These are phyloP conservation scores for Vicia villosa DNA, from an alignment of 306 rosid species.

Conservation along the genomic window DNA sequence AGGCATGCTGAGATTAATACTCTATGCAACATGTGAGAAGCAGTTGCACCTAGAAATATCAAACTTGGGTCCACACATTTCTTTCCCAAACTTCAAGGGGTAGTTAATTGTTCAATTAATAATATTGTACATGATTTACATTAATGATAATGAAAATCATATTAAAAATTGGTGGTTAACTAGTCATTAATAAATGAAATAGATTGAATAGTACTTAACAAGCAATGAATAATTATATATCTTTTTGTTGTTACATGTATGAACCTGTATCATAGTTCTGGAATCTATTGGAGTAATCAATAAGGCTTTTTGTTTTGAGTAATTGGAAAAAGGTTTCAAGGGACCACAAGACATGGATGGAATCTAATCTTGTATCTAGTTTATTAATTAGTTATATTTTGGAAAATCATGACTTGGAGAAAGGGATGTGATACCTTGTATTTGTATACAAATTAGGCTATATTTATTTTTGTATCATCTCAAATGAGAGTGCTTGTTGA, in stretches of 20 bases:
- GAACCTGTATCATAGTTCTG: slow-evolving; percentile 28
- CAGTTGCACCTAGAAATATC: slow-evolving; percentile 36
- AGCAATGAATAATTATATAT: slow-evolving; percentile 17
- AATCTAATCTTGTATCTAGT: slow-evolving; percentile 33
- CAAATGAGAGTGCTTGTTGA: neutral
- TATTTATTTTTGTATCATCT: slow-evolving; percentile 6
- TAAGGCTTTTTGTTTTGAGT: slow-evolving; percentile 40
- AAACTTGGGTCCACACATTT: slow-evolving; percentile 40
- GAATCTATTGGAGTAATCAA: slow-evolving; percentile 39
- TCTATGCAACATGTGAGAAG: slow-evolving; percentile 38
- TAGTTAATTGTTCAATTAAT: slow-evolving; percentile 35
- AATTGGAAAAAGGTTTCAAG: slow-evolving; percentile 17
- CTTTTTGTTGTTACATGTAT: slow-evolving; percentile 39
- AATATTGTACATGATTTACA: slow-evolving; percentile 18
- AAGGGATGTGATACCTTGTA: slow-evolving; percentile 30
- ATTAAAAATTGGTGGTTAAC: slow-evolving; percentile 19
- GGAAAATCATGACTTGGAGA: slow-evolving; percentile 18
- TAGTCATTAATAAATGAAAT: slow-evolving; percentile 16
- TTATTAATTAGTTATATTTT: slow-evolving; percentile 12
- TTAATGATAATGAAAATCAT: slow-evolving; percentile 3
- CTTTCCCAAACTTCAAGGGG: slow-evolving; percentile 30
- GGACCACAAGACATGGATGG: slow-evolving; percentile 35
- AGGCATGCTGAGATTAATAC: slow-evolving; percentile 24
- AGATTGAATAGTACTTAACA: slow-evolving; percentile 7
- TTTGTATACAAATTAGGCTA: slow-evolving; percentile 15